These are phyloP conservation scores for Solanum pimpinellifolium DNA, from an alignment of 257 asterid genomes.

Conservation along the genomic window DNA sequence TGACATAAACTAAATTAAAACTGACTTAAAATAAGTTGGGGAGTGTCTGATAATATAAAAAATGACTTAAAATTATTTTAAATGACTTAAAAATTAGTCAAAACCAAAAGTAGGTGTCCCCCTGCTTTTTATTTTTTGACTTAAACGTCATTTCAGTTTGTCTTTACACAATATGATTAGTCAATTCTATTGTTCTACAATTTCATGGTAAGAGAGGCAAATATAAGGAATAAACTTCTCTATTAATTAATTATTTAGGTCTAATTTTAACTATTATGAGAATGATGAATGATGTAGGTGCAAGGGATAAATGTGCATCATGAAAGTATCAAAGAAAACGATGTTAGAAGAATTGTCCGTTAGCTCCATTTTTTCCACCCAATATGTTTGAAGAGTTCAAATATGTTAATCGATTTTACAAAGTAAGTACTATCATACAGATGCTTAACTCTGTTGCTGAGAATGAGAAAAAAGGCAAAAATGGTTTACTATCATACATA, in stretches of 20 bases:
- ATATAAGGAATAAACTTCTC: background rate
- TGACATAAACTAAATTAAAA: too few relatives aligned
- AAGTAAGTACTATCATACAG: background rate
- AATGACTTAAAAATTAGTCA: too few relatives aligned
- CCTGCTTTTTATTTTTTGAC: too few relatives aligned
- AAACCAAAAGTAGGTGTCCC: too few relatives aligned
- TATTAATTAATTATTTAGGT: background rate
- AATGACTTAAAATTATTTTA: too few relatives aligned
- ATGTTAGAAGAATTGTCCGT: background rate
- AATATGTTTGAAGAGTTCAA: background rate
- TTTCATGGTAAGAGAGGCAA: background rate
- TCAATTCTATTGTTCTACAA: background rate
- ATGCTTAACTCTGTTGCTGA: background rate
- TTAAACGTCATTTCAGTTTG: too few relatives aligned
- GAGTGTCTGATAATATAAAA: too few relatives aligned
- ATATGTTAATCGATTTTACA: background rate
- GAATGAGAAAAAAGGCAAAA: background rate
- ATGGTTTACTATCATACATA: background rate
- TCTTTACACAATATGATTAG: background rate
- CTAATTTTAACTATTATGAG: background rate
- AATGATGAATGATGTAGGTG: background rate
- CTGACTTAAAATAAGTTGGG: too few relatives aligned
- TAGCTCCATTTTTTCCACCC: background rate
- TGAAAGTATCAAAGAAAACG: background rate
- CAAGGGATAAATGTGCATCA: background rate